Percentiles rank a stretch among this genome's conserved stretches.
Evolutionary conservation across 2,329 filamentous ascomycete genomes (phyloP).

Genomic region (Monosporascus cannonballus): DNA sequence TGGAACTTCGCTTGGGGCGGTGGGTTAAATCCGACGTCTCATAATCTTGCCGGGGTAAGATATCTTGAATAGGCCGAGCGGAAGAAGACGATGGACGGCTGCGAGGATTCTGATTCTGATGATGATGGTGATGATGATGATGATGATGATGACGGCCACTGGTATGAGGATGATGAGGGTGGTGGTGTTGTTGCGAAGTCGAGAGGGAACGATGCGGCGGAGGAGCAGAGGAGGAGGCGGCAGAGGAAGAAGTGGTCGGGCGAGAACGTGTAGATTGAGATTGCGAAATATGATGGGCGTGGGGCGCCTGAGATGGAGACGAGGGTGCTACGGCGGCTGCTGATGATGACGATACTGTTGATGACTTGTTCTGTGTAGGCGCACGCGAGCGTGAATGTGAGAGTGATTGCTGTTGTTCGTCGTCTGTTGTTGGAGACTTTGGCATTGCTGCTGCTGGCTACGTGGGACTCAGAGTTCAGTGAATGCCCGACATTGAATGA

Average conservation of each 20-base stretch:
- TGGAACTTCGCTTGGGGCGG: slow-evolving; percentile 58
- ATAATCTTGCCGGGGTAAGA: slow-evolving; percentile 59
- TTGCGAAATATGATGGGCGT: neutral
- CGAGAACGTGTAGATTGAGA: slow-evolving; percentile 4
- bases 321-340: neutral
- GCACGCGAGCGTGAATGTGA: neutral
- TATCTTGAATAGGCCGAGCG: slow-evolving; percentile 36
- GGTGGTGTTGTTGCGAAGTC: slow-evolving; percentile 19
- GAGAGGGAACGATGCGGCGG: slow-evolving; percentile 11
- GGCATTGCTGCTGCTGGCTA: too few species aligned
- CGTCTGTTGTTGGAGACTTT: neutral
- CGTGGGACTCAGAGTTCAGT: too few species aligned
- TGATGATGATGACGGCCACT: slow-evolving; percentile 17
- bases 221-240: slow-evolving; percentile 2
- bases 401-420: neutral
- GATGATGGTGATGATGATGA: slow-evolving; percentile 26
- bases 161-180: slow-evolving; percentile 26
- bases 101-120: slow-evolving; percentile 32
- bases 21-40: slow-evolving; percentile 64
- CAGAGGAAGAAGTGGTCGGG: slow-evolving; percentile 2
- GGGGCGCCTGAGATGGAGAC: neutral
- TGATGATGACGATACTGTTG: neutral
- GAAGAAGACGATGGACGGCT: slow-evolving; percentile 32
- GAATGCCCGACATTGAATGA: too few species aligned
- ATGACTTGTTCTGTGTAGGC: neutral